A percentile compares a stretch with the other conserved stretches of the same genome.
phyloP scores from a whole-genome alignment of 2,329 filamentous ascomycete genomes.

The Penicillium frequentans region DNA sequence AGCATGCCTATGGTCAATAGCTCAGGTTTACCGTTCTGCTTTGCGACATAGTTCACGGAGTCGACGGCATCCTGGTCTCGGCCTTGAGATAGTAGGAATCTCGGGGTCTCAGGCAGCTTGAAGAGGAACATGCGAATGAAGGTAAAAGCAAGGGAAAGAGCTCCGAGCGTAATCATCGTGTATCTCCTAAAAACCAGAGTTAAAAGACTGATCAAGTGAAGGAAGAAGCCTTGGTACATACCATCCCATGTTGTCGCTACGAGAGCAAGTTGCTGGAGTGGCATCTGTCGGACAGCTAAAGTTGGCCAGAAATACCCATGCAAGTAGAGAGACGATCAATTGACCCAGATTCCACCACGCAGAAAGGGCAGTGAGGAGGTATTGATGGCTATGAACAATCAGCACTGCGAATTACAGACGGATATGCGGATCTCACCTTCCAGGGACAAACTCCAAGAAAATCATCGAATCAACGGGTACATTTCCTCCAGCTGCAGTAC shows the following conservation, averaged over 20 bases:
- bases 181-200: slow-evolving; percentile 19
- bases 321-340: slow-evolving; percentile 31
- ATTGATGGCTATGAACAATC: slow-evolving; percentile 22
- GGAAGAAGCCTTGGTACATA: slow-evolving; percentile 1
- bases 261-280: slow-evolving; percentile 22
- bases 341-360: slow-evolving; percentile 53
- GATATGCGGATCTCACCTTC: slow-evolving; percentile 13
- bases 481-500: slow-evolving; percentile 29
- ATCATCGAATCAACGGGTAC: slow-evolving; percentile 31
- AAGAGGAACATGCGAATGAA: slow-evolving; percentile 29
- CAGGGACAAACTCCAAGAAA: slow-evolving; percentile 31
- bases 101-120: slow-evolving; percentile 30
- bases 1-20: slow-evolving; percentile 33
- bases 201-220: not conserved
- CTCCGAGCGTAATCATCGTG: slow-evolving; percentile 28
- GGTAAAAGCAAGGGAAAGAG: slow-evolving; percentile 25
- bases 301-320: slow-evolving; percentile 33
- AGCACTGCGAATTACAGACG: not conserved
- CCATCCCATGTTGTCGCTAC: slow-evolving; percentile 31
- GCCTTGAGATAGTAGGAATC: slow-evolving; percentile 30
- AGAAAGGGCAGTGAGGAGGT: slow-evolving; percentile 39
- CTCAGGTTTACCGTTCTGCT: slow-evolving; percentile 27
- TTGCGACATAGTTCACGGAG: slow-evolving; percentile 44
- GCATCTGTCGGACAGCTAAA: slow-evolving; percentile 27
- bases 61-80: slow-evolving; percentile 50